A percentile compares a stretch with the other conserved stretches of the same genome.
Evolutionary conservation across 306 rosid genomes (phyloP).

Genomic region (Trifolium repens): DNA sequence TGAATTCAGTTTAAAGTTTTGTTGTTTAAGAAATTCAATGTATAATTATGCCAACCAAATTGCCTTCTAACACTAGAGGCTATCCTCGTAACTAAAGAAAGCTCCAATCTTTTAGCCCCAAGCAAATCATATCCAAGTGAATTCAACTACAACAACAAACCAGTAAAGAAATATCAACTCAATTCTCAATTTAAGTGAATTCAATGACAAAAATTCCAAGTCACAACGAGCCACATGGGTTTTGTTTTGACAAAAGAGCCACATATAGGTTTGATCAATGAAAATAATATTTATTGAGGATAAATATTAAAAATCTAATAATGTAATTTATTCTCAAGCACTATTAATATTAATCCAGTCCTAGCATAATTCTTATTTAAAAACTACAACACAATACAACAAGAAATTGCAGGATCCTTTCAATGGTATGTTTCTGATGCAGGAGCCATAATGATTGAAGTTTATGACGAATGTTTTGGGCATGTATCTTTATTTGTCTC

Average conservation of each 20-base stretch:
- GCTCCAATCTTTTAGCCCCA: background rate
- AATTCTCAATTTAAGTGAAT: background rate
- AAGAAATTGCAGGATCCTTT: slow-evolving; percentile 30
- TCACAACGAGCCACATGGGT: background rate
- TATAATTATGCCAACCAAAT: background rate
- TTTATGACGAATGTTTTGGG: background rate
- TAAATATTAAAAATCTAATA: background rate
- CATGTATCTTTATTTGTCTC: slow-evolving; percentile 4
- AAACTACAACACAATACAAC: slow-evolving; percentile 30
- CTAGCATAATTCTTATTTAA: slow-evolving; percentile 25
- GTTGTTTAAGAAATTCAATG: background rate
- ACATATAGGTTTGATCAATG: background rate
- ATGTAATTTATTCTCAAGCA: slow-evolving; percentile 16
- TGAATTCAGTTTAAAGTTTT: too few species aligned
- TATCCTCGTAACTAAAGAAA: background rate
- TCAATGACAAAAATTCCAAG: background rate
- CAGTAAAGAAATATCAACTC: background rate
- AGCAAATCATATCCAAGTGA: background rate
- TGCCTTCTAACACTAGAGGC: background rate
- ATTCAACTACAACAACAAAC: background rate
- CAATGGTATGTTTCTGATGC: slow-evolving; percentile 19
- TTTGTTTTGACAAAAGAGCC: background rate
- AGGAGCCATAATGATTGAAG: slow-evolving; percentile 23
- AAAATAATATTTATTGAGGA: slow-evolving; percentile 9
- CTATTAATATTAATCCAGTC: slow-evolving; percentile 10